Evolutionary conservation across 192 early-diverging fungal genomes (phyloP), one percentile per base, ranked within the genome.

Genomic region (Mortierella alpina): DNA sequence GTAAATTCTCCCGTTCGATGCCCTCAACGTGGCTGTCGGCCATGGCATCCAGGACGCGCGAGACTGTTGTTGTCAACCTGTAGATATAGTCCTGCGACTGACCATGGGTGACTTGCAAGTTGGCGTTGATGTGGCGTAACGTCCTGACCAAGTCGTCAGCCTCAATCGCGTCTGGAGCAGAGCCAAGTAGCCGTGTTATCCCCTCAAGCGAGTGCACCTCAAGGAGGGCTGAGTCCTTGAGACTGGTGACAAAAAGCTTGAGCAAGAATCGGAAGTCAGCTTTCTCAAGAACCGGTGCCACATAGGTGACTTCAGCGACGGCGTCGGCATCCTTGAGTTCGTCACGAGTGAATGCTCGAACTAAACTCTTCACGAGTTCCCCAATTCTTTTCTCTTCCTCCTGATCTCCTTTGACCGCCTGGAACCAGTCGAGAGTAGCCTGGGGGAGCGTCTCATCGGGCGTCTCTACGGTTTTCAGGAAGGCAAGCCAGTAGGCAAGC

Each of bases 51-150:
- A 66, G n/a, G 52, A 54, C 64, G 17, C 17, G 49, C 0, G 64
- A 66, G 4, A 66, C 64, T 31, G 52, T 18, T 4, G 15, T 2
- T n/a, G 51, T 42, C 51, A 54, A 17, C 10, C 18, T 4, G 39
- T 55, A 67, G 42, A 67, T 67, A 44, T 67, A 15, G 11, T 44
- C n/a, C 12, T 18, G 40, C 5, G 65, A 47, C 44, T 67, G 65
- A 7, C 2, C 0, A 55, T 57, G 54, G 10, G 65, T 67, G 11
- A 18, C 41, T 46, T 57, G 52, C 13, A 67, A 20, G 20, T n/a
- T 53, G 18, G 44, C 22, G 44, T 39, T 67, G 14, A 67, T 39
- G n/a, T 45, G 17, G 10, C 39, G n/a, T n/a, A 67, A 44, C 13
- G 56, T 55, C 53, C 56, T 56, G 44, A 67, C 53, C 15, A 67